Percentiles rank a stretch among this genome's conserved stretches.
phyloP scores from a whole-genome alignment of 2,329 filamentous ascomycete genomes.

The Knufia petricola region DNA sequence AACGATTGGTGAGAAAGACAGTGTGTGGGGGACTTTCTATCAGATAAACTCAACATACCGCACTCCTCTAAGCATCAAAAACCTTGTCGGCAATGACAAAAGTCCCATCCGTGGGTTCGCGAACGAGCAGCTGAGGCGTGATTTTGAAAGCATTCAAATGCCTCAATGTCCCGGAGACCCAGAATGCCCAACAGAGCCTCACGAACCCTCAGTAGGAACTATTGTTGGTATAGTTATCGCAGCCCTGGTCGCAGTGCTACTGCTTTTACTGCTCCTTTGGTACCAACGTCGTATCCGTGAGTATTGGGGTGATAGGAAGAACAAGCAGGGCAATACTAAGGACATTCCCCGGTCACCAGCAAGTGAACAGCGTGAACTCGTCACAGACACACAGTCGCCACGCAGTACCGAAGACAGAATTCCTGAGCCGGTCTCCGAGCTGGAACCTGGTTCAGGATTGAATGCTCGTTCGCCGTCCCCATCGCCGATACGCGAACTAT shows the following conservation, averaged over 20 bases:
- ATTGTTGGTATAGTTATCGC: conserved; percentile 16
- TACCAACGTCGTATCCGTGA: neutral
- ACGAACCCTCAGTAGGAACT: conserved; percentile 7
- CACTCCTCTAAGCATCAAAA: neutral
- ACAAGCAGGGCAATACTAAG: no score
- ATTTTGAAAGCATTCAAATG: neutral
- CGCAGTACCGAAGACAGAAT: no score
- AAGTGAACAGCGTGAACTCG: no score
- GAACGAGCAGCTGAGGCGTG: neutral
- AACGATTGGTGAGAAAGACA: conserved; percentile 1
- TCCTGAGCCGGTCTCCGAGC: no score
- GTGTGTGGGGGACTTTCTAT: neutral
- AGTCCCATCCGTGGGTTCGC: neutral
- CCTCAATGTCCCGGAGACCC: neutral
- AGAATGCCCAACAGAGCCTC: neutral
- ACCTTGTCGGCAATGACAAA: neutral
- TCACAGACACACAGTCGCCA: no score
- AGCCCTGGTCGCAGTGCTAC: conserved; percentile 14
- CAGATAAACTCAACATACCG: neutral
- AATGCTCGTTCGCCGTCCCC: no score
- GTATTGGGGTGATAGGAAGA: no score
- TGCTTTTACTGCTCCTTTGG: neutral
- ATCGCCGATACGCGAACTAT: no score
- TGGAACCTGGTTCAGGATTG: no score
- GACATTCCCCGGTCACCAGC: no score